phyloP scores from a whole-genome alignment of 1,139 yeast genomes.

The Blastobotrys elegans region DNA sequence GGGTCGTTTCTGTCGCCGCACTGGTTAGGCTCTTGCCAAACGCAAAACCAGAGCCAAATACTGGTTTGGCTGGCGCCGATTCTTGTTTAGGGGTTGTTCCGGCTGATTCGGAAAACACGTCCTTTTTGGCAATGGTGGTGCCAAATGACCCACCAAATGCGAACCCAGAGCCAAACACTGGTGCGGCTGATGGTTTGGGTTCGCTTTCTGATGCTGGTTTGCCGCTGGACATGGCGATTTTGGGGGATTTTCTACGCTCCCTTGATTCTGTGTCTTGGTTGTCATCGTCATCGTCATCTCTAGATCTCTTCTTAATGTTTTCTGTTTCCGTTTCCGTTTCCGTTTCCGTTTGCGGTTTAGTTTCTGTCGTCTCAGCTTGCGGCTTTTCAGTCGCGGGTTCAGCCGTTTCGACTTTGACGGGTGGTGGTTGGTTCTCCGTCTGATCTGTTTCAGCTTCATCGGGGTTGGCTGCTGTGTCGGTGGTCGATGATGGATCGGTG shows the following conservation, averaged over 20 bases:
- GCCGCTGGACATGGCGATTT: conserved; percentile 5
- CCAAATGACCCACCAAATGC: conserved; percentile 29
- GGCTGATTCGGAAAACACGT: conserved; percentile 2
- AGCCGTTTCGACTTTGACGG: too few species aligned
- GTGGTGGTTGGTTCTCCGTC: too few species aligned
- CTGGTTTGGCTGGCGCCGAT: conserved; percentile 5
- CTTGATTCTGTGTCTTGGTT: conserved; percentile 8
- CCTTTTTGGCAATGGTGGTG: conserved; percentile 1
- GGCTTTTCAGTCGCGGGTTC: too few species aligned
- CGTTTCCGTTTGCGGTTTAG: background rate
- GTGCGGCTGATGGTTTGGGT: conserved; percentile 7
- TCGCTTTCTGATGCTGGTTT: conserved; percentile 8
- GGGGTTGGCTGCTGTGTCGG: too few species aligned
- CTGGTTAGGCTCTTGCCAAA: conserved; percentile 17
- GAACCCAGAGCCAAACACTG: conserved; percentile 22
- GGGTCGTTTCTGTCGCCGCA: conserved; percentile 3
- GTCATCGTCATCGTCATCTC: conserved; percentile 15
- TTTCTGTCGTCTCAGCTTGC: background rate
- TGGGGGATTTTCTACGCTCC: conserved; percentile 6
- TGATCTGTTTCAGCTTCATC: too few species aligned
- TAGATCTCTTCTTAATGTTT: conserved; percentile 10
- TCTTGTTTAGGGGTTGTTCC: background rate
- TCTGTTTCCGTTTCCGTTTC: background rate
- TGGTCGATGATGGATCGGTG: too few species aligned
- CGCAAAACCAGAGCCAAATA: conserved; percentile 17